Base-by-base conservation (phyloP, 2,329 filamentous ascomycete genomes). In the Fusarium sterilihyphosum region DNA sequence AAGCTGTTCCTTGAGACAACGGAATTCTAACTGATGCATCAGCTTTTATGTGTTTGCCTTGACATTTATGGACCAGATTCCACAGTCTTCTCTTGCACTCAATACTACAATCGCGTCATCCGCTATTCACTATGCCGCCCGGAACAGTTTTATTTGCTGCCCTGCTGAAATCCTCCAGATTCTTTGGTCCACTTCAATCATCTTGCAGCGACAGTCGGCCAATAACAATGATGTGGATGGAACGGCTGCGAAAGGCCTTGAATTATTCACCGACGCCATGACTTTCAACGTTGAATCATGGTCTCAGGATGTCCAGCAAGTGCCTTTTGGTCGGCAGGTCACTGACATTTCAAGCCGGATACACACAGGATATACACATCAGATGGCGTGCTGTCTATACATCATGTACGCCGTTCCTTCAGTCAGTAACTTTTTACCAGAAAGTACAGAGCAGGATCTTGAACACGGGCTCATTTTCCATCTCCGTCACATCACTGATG, bases 1-100 rank as follows among this genome's bases (percentile, higher is more conserved):
- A 54, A 43, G 53, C 12, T n/a, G 2, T 16, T 20, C 13, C 7
- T 33, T 1, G 13, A 35, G 12, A 40, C 10, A 0, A 1, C 44
- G 12, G 1, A 10, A 11, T 9, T 3, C 0, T 33, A 31, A 61
- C 26, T 16, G 2, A 24, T 18, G 9, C 13, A 12, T 13, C 31
- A 67, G 65, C 14, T 60, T 57, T n/a, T 68, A 68, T 22, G 50
- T 68, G 11, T 68, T 68, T 5, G 62, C 62, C 8, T 60, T 58
- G 5, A 68, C 62, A 4, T 65, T 68, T 3, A 65, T 60, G 40
- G 64, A 67, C 14, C 62, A 52, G 11, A 31, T 52, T 12, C 60
- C 60, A 4, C 53, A 57, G n/a, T 60, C 57, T 1, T 40, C 31
- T 9, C 16, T 58, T 12, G 64, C 29, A 8, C 64, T 59, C 4